Conservation (phyloP, 257 asterid genomes). For the Solanum acaule region DNA sequence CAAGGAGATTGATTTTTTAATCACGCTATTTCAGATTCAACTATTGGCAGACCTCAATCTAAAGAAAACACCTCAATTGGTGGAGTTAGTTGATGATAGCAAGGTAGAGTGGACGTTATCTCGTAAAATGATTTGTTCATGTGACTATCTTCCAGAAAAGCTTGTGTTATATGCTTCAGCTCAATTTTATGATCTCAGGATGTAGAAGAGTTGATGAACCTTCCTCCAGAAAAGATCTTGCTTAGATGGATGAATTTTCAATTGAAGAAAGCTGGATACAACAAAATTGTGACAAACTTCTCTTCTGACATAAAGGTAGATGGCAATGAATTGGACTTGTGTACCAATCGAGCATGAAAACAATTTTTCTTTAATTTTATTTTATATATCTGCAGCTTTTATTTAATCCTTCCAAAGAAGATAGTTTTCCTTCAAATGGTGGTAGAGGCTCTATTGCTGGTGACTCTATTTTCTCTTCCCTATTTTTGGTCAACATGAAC, state of each 20-base stretch:
- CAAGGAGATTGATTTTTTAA: not conserved
- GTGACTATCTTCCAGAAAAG: not conserved
- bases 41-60: constrained; percentile 89
- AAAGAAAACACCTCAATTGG: constrained; percentile 85
- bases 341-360: not conserved
- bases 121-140: not conserved
- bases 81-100: constrained; percentile 87
- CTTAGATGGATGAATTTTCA: constrained; percentile 99
- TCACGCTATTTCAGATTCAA: constrained; percentile 27
- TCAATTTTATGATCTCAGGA: constrained; percentile 42
- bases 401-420: not conserved
- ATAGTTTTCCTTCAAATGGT: not conserved
- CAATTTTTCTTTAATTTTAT: not conserved
- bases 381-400: not conserved
- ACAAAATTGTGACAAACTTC: constrained; percentile 77
- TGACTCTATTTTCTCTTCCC: not conserved
- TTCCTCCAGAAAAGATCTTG: constrained; percentile 87
- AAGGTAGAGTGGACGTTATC: constrained; percentile 40
- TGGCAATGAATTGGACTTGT: not conserved
- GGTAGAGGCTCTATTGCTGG: not conserved
- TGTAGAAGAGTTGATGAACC: constrained; percentile 90
- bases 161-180: not conserved
- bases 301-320: constrained; percentile 93
- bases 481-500: not conserved
- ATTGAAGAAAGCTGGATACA: constrained; percentile 70